Evolutionary conservation across 2,329 filamentous ascomycete genomes (phyloP), one percentile per base, ranked within the genome.

Genomic region (Ophiostoma ulmi): DNA sequence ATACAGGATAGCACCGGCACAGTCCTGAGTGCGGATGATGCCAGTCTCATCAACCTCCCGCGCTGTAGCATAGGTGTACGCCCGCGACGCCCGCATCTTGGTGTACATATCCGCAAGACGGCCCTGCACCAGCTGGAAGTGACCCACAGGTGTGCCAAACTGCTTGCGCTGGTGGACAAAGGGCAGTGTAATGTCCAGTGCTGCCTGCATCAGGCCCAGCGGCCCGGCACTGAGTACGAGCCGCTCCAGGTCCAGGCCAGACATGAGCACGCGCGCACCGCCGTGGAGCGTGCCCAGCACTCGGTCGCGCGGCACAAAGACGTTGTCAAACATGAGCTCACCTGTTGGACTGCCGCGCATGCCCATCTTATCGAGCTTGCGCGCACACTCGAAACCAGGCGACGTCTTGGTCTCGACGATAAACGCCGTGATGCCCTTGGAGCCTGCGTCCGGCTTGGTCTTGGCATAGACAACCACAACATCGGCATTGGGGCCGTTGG

Each of bases 281-380:
- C 86, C 88, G 82, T 97, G 91, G 71, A 97, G 77, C 55, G 86
- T 80, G 39, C 95, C 95, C 0, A 99, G 86, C 0, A 97, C 81
- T 78, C 97, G 92, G 76, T 91, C 90, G 10, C 83, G 82, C 3
- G 95, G 93, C 7, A 98, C 93, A 77, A 97, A 97, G 71, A 97
- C 93, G 74, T 90, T 85, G 73, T 97, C 93, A 75, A 98, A 96
- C 70, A 94, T 87, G 35, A 98, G 86, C 80, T 98, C 95, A 76
- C 95, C 95, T 0, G 95, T 98, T 81, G 97, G 97, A 75, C 91
- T 95, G 72, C 95, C 95, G 71, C 95, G 88, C 95, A 99, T 99
- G 75, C 95, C 95, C 80, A 99, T 90, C 83, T 99, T 98, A 84
- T 98, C 94, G 22, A 98, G 88, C 81, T 98, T 98, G 73, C 92